phyloP scores from a whole-genome alignment of 768 basidiomycete genomes.

The Phlebiopsis flavidoalba region DNA sequence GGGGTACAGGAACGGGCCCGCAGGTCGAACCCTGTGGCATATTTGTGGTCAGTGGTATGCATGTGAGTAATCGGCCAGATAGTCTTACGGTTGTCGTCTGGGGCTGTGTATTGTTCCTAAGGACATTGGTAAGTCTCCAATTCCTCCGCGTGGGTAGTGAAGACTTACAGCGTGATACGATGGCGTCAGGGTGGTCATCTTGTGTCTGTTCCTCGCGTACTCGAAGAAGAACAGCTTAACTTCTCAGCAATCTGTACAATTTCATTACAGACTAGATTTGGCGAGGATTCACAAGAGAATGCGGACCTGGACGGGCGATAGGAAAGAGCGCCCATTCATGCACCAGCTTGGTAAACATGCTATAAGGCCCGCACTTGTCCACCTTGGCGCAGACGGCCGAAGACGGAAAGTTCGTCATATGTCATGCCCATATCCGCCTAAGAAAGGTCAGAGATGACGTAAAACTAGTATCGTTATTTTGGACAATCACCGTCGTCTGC shows the following conservation, averaged over 20 bases:
- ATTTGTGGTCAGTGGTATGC: conserved; percentile 12
- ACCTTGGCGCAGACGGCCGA: conserved; percentile 89
- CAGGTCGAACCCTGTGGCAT: conserved; percentile 76
- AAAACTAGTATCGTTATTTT: neutral
- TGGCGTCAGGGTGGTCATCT: conserved; percentile 96
- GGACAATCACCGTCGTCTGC: conserved; percentile 75
- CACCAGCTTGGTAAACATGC: conserved; percentile 92
- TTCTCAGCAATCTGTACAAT: conserved; percentile 81
- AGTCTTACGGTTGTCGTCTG: conserved; percentile 89
- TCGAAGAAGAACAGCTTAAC: conserved; percentile 98
- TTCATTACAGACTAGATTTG: neutral
- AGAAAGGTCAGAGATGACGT: neutral
- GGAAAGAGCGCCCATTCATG: conserved; percentile 86
- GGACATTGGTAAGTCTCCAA: neutral
- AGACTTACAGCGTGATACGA: conserved; percentile 84
- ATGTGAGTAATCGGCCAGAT: neutral
- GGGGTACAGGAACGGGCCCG: conserved; percentile 95
- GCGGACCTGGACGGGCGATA: conserved; percentile 78
- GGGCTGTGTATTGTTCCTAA: conserved; percentile 93
- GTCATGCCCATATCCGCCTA: conserved; percentile 99
- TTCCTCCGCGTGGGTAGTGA: neutral
- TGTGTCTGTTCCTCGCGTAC: conserved; percentile 93
- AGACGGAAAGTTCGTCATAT: conserved; percentile 92
- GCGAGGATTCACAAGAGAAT: too few relatives aligned
- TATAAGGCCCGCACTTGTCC: conserved; percentile 96